Evolutionary conservation across 345 rosid species (phyloP), one percentile per base, ranked within the genome.

Genomic region (Eucalyptus cloeziana): DNA sequence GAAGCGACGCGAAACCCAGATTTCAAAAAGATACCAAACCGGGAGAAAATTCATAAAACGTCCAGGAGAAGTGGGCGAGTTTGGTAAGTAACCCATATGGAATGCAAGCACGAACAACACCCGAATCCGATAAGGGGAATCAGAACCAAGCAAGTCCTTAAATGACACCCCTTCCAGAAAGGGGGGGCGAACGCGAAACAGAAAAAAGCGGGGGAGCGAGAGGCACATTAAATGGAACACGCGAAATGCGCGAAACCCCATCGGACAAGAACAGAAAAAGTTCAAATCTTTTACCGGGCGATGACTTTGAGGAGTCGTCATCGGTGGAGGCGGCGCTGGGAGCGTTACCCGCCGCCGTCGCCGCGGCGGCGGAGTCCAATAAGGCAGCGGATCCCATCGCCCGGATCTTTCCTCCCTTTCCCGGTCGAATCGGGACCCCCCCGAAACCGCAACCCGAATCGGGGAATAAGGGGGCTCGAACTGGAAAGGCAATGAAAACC

Each of bases 381-480:
- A 90, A 40, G 44, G 85, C 85, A 8, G 90, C 91, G 17, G 91
- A 90, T 83, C 89, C 91, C 90, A 90, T 90, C 52, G 64, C 33
- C 58, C 58, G 50, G 58, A 62, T 52, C 37, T 37, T 40, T 40
- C 83, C 81, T 71, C 45, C 45, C 81, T 31, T 31, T 31, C 31
- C 2, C 8, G 40, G 76, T 30, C 83, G 27, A 76, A 76, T n/a
- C 50, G 58, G 49, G 51, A 52, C 58, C 58, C 30, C 30, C 62
- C 15, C 52, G 64, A 37, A 52, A 21, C 19, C 69, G 31, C 64
- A 30, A 62, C 69, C 40, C 51, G 6, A 69, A 87, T 79, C 58
- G 45, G 37, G 45, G 37, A 67, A 24, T 25, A 15, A 45, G 56
- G 30, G 30, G 86, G 43, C 45, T 44, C 86, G 16, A 40, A 67